Evolutionary conservation across 257 asterid species (phyloP), one percentile per base, ranked within the genome.

Genomic region (Lycium ferocissimum): DNA sequence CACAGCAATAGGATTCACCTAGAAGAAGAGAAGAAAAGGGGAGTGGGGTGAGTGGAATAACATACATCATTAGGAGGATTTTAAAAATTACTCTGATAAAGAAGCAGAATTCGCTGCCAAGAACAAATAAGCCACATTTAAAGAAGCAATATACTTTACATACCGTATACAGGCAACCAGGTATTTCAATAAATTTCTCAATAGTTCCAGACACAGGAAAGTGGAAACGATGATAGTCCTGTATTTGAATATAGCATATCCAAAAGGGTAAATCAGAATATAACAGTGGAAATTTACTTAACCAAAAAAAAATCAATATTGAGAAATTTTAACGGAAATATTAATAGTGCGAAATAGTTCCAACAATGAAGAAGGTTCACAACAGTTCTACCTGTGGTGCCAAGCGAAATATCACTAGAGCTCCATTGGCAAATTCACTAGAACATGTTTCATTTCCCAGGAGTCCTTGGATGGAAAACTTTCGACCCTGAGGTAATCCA

Each of bases 1-100:
- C 87, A 97, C 99, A 18, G 99, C 99, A 88, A 97, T 95, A 81
- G 99, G 99, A 85, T 97, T 97, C 76, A 97, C 99, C 99, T 96
- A 82, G 89, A 91, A 86, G 79, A 79, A 76, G 43, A 67, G 61
- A 78, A 53, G 80, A 78, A 76, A 53, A 26, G 49, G 82, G 13
- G 49, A 53, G 15, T 78, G 33, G 17, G 82, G 14, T 78, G 65
- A 38, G 33, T 22, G 49, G 82, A 78, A 75, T 14, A 58, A 81
- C 81, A 88, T 80, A 84, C 56, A 85, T 67, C 86, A 85, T 33
- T 53, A 82, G 90, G 83, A 87, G 57, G 76, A 61, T 51, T 51
- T 89, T 81, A 76, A 83, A 80, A 51, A 79, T 59, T 86, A 88
- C 56, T 76, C 35, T 79, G 26, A 85, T 82, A 83, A 35, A 43